Percentiles rank a stretch among this genome's conserved stretches.
phyloP scores from a whole-genome alignment of 768 basidiomycete species.

The Psilocybe cubensis region DNA sequence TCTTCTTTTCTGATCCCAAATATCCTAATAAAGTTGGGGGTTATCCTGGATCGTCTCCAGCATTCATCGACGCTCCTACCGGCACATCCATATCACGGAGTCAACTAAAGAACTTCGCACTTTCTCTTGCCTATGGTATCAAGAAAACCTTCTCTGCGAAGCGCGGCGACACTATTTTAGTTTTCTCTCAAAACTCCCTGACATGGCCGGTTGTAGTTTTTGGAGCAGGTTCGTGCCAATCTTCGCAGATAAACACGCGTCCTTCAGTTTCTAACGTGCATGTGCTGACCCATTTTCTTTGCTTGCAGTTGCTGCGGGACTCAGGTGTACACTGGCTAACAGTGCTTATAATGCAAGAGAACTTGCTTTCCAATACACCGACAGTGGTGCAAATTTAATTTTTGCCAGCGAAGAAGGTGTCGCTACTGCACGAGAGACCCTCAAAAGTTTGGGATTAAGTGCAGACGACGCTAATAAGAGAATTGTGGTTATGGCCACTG shows the following conservation, averaged over 20 bases:
- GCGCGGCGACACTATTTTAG: slow-evolving; percentile 60
- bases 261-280: background rate
- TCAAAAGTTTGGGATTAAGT: slow-evolving; percentile 51
- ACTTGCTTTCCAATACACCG: slow-evolving; percentile 69
- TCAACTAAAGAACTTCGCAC: slow-evolving; percentile 53
- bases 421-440: slow-evolving; percentile 56
- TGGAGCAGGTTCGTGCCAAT: slow-evolving; percentile 43
- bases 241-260: background rate
- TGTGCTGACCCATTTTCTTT: slow-evolving; percentile 17
- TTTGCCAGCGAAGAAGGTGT: slow-evolving; percentile 69
- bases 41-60: slow-evolving; percentile 46
- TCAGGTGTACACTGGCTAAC: slow-evolving; percentile 75
- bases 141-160: slow-evolving; percentile 32
- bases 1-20: slow-evolving; percentile 37
- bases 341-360: slow-evolving; percentile 70
- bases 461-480: slow-evolving; percentile 51
- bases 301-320: slow-evolving; percentile 61
- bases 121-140: slow-evolving; percentile 64
- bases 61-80: slow-evolving; percentile 69
- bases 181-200: slow-evolving; percentile 74
- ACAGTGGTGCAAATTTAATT: slow-evolving; percentile 66
- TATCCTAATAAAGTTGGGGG: slow-evolving; percentile 40
- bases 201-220: slow-evolving; percentile 50
- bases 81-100: slow-evolving; percentile 59
- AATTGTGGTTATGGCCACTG: slow-evolving; percentile 59